phyloP scores from a whole-genome alignment of 2,329 filamentous ascomycete species.

The Emergomyces orientalis region DNA sequence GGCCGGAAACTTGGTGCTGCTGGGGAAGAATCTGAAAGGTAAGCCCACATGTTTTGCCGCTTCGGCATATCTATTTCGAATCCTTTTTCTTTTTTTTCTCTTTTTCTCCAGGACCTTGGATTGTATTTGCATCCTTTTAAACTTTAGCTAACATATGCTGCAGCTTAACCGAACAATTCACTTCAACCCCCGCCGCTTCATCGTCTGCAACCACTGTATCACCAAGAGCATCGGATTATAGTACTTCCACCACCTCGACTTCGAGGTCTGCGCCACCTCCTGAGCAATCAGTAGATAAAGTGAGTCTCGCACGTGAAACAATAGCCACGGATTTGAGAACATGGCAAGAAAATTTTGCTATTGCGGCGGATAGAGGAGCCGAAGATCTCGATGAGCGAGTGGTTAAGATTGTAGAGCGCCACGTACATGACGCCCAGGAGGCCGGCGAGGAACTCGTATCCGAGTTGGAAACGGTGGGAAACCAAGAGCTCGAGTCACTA shows the following conservation, averaged over 20 bases:
- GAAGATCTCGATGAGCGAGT: conserved; percentile 56
- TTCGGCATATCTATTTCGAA: background rate
- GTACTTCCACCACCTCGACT: conserved; percentile 12
- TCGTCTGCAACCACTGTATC: conserved; percentile 16
- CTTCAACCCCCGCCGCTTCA: conserved; percentile 14
- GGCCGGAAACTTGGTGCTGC: conserved; percentile 54
- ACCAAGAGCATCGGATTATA: background rate
- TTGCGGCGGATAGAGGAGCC: conserved; percentile 75
- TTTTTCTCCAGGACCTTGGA: background rate
- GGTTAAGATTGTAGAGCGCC: conserved; percentile 59
- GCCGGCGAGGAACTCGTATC: conserved; percentile 46
- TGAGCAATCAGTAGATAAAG: conserved; percentile 38
- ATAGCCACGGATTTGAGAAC: conserved; percentile 61
- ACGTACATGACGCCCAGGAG: conserved; percentile 47
- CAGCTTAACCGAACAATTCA: conserved; percentile 11
- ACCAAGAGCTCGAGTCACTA: conserved; percentile 54
- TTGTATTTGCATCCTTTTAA: background rate
- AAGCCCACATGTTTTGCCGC: conserved; percentile 10
- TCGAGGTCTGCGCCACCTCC: conserved; percentile 21
- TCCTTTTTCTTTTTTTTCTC: background rate
- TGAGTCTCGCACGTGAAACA: conserved; percentile 45
- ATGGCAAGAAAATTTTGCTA: conserved; percentile 84
- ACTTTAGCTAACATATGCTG: background rate
- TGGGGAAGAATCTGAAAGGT: conserved; percentile 46
- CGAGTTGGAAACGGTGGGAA: conserved; percentile 59